phyloP scores from a whole-genome alignment of 1,139 yeast species.

The Wickerhamomyces sp. region DNA sequence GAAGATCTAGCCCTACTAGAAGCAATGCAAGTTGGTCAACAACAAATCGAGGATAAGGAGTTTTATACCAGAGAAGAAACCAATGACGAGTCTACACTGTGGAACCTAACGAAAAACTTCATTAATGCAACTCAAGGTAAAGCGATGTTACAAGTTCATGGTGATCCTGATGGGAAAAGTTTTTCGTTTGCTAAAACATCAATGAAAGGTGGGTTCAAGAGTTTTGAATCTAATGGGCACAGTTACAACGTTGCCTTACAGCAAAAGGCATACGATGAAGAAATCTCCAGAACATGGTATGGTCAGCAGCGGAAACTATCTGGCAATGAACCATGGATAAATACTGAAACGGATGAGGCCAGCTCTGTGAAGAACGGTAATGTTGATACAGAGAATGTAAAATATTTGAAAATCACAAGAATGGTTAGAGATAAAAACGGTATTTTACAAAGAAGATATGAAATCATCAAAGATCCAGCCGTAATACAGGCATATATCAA shows the following conservation, averaged over 20 bases:
- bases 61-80: conserved; percentile 48
- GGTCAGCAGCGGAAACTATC: conserved; percentile 69
- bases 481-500: conserved; percentile 83
- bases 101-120: conserved; percentile 90
- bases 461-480: conserved; percentile 76
- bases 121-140: conserved; percentile 93
- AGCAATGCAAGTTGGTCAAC: conserved; percentile 92
- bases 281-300: conserved; percentile 86
- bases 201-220: conserved; percentile 90
- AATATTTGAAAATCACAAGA: conserved; percentile 72
- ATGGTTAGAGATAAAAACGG: conserved; percentile 83
- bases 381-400: conserved; percentile 21
- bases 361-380: conserved; percentile 32
- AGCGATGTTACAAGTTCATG: conserved; percentile 93
- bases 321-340: conserved; percentile 38
- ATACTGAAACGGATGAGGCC: conserved; percentile 24
- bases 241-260: conserved; percentile 80
- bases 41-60: conserved; percentile 68
- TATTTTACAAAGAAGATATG: conserved; percentile 76
- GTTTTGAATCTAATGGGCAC: conserved; percentile 56
- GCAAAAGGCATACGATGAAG: conserved; percentile 90
- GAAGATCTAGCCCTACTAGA: conserved; percentile 88
- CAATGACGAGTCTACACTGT: conserved; percentile 87
- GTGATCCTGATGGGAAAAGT: conserved; percentile 92
- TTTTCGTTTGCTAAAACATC: conserved; percentile 88